Evolutionary conservation across 2,329 filamentous ascomycete genomes (phyloP).

Genomic region (Fusarium liriodendri): DNA sequence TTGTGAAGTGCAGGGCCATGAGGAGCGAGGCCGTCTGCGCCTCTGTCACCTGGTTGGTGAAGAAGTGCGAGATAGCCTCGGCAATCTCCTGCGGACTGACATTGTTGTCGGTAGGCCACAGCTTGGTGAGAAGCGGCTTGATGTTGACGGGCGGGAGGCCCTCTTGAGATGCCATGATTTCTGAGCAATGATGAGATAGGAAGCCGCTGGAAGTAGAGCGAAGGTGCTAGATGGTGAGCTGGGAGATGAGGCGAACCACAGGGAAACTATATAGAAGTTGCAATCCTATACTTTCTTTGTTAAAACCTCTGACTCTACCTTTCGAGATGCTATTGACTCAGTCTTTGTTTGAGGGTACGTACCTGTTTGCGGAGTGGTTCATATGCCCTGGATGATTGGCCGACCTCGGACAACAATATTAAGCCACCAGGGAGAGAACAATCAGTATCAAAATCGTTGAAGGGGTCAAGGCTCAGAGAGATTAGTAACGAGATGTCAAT

Average conservation of each 20-base stretch:
- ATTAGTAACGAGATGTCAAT: background rate
- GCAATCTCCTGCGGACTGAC: slow-evolving; percentile 87
- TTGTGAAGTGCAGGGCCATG: slow-evolving; percentile 92
- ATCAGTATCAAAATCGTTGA: background rate
- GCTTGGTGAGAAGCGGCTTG: slow-evolving; percentile 77
- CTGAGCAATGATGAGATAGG: background rate
- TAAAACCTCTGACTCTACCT: slow-evolving; percentile 19
- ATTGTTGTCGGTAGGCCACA: slow-evolving; percentile 69
- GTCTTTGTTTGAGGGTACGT: slow-evolving; percentile 26
- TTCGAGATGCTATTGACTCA: slow-evolving; percentile 42
- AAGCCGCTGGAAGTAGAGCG: background rate
- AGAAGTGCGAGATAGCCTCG: slow-evolving; percentile 89
- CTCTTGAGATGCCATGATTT: slow-evolving; percentile 46
- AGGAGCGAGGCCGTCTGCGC: slow-evolving; percentile 89
- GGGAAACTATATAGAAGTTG: slow-evolving; percentile 3
- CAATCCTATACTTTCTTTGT: slow-evolving; percentile 15
- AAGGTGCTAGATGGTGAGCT: background rate
- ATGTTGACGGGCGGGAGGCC: slow-evolving; percentile 63
- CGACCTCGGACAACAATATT: slow-evolving; percentile 18
- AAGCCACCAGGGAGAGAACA: background rate
- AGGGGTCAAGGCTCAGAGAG: background rate
- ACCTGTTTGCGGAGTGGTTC: slow-evolving; percentile 29
- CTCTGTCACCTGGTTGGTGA: slow-evolving; percentile 88
- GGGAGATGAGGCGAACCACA: background rate
- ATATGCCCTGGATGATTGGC: slow-evolving; percentile 36